Evolutionary conservation across 306 rosid species (phyloP), one percentile per base, ranked within the genome.

Genomic region (Sesbania bispinosa): DNA sequence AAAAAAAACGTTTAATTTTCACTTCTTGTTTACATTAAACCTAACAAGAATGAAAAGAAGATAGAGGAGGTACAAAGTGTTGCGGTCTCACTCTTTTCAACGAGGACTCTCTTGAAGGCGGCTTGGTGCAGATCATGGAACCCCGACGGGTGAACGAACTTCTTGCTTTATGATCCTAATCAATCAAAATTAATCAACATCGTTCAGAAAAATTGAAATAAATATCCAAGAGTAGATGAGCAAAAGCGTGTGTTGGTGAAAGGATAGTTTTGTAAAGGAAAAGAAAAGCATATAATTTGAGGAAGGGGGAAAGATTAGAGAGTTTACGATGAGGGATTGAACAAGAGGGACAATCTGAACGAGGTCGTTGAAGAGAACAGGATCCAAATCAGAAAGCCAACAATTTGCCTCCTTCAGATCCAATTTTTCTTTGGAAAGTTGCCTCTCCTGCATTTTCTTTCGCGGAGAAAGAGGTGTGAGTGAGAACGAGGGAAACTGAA

Each of bases 301-400:
- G 55, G 30, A 27, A 20, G 3, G 3, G 41, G 36, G 36, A 32
- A 9, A 5, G n/a, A 41, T n/a, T n/a, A n/a, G 42, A 52, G 29
- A n/a, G 16, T 27, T 83, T 85, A 87, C 79, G 38, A 86, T 79
- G 75, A 90, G 89, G 55, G 90, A 88, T 45, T 90, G 90, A 57
- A 88, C 94, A 2, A 88, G 92, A 27, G 90, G 92, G 18, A 88
- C 87, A 68, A 88, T 88, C 79, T 85, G 84, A 18, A 88, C 88
- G 38, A 91, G 90, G 86, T 91, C 83, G 1, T 91, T 71, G 85
- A 75, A 91, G 76, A 88, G 96, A 69, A 26, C 84, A 26, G 80
- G 95, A 32, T 32, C 36, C 33, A 29, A 29, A 3, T 29, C n/a
- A n/a, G n/a, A n/a, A n/a, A n/a, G n/a, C n/a, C n/a, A n/a, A n/a